Evolutionary conservation across 441 rosid genomes (phyloP).

Genomic region (Pelargonium australe): DNA sequence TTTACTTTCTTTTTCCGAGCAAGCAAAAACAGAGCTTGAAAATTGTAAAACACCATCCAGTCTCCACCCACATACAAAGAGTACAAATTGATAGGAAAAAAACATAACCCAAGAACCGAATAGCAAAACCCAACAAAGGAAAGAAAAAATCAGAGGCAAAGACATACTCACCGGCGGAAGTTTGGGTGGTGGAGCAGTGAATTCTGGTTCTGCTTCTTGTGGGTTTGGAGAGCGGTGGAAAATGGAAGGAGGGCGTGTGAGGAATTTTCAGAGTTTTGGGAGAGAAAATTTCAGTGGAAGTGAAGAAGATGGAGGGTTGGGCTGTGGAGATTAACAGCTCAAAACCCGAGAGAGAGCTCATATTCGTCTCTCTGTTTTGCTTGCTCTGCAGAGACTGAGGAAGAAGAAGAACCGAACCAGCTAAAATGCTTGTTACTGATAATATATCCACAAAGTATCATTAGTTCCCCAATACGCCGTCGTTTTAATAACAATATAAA

Average conservation of each 20-base stretch:
- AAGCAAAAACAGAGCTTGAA: background rate
- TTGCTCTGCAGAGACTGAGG: background rate
- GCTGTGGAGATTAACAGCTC: conserved; percentile 22
- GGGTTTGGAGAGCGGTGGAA: conserved; percentile 20
- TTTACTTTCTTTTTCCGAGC: background rate
- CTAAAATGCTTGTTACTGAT: too few relatives aligned
- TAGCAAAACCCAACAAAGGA: conserved; percentile 1
- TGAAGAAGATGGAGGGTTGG: conserved; percentile 21
- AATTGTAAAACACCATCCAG: background rate
- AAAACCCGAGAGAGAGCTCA: conserved; percentile 19
- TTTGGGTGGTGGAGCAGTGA: conserved; percentile 19
- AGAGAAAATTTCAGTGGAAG: conserved; percentile 27
- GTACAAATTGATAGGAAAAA: background rate
- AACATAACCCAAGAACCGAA: background rate
- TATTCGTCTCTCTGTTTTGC: conserved; percentile 14
- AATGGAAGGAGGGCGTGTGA: conserved; percentile 17
- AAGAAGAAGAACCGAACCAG: background rate
- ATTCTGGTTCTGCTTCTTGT: conserved; percentile 20
- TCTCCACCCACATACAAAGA: conserved; percentile 5
- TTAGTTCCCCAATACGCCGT: too few relatives aligned
- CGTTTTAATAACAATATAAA: too few relatives aligned
- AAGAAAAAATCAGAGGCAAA: background rate
- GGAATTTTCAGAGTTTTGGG: conserved; percentile 18
- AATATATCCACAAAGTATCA: too few relatives aligned
- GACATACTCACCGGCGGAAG: conserved; percentile 25